Evolutionary conservation across 1,284 basidiomycete genomes (phyloP), one percentile per base, ranked within the genome.

Genomic region (Moesziomyces sp.): DNA sequence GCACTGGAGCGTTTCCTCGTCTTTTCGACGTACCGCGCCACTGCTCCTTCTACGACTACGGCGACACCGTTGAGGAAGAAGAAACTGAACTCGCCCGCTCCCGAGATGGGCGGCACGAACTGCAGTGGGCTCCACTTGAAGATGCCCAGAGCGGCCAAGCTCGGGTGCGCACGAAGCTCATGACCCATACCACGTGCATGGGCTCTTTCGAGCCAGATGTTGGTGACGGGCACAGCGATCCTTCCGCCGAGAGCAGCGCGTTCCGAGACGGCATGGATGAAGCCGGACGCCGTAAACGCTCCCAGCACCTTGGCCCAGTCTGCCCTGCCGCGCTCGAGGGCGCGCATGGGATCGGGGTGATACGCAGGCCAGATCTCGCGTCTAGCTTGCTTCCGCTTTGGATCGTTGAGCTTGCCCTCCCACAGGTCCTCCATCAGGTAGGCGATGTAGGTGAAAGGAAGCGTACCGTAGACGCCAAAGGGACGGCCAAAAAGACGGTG

Each of bases 301-400:
- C 75, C 75, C 26, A 77, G 52, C 6, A 77, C 72, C 44, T 77
- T 77, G n/a, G 67, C 75, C 75, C 75, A 77, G 46, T 77, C 75
- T 26, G 66, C 72, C 16, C 67, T n/a, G 0, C 75, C 75, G 19
- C 65, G 59, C 28, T 71, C 55, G 14, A 77, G 48, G 0, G 64
- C 52, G 3, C 72, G 67, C 54, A 64, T 70, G 16, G 75, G 75
- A 23, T 77, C 75, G 0, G 72, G 64, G 38, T 75, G 73, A 21
- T 67, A 63, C 0, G 63, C 54, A 3, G 72, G 67, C 69, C 69
- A 73, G 23, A 67, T 63, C 30, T 73, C 59, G 9, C 48, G 38
- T 10, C 69, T 52, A 6, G 64, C 63, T 46, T 59, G 63, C 33
- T 57, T 63, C 24, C 69, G 56, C 21, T 73, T 51, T 1, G 69